These are phyloP conservation scores for Sclerotinia subarctica DNA, from an alignment of 2,329 filamentous ascomycete genomes.

Conservation along the genomic window DNA sequence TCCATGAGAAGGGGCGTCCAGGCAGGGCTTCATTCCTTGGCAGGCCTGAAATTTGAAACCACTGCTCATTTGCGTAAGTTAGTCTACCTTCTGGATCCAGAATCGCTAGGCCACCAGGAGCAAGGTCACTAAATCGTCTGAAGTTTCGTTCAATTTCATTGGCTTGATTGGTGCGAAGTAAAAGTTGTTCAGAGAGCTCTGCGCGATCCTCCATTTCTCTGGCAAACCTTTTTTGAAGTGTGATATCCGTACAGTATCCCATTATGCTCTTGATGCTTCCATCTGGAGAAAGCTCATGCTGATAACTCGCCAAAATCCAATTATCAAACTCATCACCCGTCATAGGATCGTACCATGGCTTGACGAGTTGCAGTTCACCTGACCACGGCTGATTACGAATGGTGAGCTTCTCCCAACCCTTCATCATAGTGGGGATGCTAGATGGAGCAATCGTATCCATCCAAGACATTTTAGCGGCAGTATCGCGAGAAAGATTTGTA, in stretches of 20 bases:
- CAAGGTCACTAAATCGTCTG: slow-evolving; percentile 77
- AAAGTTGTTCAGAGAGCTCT: slow-evolving; percentile 65
- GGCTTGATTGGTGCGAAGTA: slow-evolving; percentile 58
- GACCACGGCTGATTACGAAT: slow-evolving; percentile 61
- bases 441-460: slow-evolving; percentile 66
- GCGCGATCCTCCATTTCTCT: slow-evolving; percentile 76
- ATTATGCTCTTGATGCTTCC: slow-evolving; percentile 70
- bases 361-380: slow-evolving; percentile 69
- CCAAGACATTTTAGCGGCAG: slow-evolving; percentile 61
- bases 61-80: slow-evolving; percentile 21
- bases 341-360: slow-evolving; percentile 51
- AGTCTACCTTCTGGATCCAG: slow-evolving; percentile 21
- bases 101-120: slow-evolving; percentile 52
- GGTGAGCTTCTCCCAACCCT: slow-evolving; percentile 61
- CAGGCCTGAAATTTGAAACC: slow-evolving; percentile 21
- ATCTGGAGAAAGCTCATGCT: slow-evolving; percentile 62
- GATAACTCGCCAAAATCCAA: slow-evolving; percentile 73
- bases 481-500: slow-evolving; percentile 60
- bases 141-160: slow-evolving; percentile 71
- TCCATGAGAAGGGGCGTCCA: slow-evolving; percentile 8
- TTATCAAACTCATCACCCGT: slow-evolving; percentile 61
- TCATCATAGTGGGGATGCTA: slow-evolving; percentile 55
- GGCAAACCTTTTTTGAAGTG: slow-evolving; percentile 77
- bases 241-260: slow-evolving; percentile 79
- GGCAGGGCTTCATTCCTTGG: not conserved